Conservation (phyloP, 371 early-diverging fungal genomes). For the Scutellospora calospora region DNA sequence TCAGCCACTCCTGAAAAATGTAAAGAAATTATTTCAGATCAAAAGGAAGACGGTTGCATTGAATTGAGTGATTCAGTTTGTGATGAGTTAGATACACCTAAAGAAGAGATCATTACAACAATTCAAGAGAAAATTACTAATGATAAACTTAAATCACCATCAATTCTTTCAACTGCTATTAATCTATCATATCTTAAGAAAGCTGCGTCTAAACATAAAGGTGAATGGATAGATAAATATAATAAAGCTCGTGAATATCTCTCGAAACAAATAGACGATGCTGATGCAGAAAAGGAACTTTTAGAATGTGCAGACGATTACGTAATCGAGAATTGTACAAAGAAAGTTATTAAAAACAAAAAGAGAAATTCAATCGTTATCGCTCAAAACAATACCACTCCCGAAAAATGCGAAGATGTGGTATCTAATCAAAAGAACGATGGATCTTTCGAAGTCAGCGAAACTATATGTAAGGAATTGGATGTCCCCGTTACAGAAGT, state of each 20-base stretch:
- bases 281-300: neutral
- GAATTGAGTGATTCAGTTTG: neutral
- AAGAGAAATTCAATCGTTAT: neutral
- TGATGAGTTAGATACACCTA: neutral
- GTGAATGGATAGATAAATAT: constrained; percentile 2
- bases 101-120: neutral
- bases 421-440: neutral
- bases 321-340: constrained; percentile 19
- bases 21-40: neutral
- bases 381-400: neutral
- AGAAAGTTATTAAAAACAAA: neutral
- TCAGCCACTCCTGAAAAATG: neutral
- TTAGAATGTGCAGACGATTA: neutral
- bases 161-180: neutral
- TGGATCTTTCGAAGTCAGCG: constrained; percentile 21
- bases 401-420: neutral
- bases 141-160: neutral
- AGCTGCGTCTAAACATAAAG: neutral
- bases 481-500: neutral
- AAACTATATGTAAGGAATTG: neutral
- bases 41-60: neutral
- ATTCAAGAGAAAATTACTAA: neutral
- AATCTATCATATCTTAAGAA: constrained; percentile 19
- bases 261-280: neutral
- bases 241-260: constrained; percentile 13